Percentiles rank a stretch among this genome's conserved stretches.
Evolutionary conservation across 2,329 filamentous ascomycete genomes (phyloP).

Genomic region (Colletotrichum viniferum): DNA sequence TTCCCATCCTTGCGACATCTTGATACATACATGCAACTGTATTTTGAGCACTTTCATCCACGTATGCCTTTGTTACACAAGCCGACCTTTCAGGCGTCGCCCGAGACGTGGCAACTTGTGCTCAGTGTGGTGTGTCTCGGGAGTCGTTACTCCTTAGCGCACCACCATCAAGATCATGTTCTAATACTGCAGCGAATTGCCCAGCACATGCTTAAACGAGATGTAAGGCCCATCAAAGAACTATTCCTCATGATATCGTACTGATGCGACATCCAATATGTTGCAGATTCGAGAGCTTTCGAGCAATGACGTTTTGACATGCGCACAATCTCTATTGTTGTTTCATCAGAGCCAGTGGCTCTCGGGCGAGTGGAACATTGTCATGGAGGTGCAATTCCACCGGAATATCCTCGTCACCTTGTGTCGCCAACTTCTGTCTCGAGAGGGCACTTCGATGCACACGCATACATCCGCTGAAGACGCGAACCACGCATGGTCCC

Average conservation of each 20-base stretch:
- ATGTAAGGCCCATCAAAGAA: background rate
- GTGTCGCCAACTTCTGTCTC: background rate
- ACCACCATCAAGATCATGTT: background rate
- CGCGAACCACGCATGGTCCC: background rate
- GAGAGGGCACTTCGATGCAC: background rate
- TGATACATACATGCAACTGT: background rate
- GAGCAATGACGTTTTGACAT: background rate
- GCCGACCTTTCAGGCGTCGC: background rate
- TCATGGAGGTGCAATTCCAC: background rate
- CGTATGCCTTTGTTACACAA: background rate
- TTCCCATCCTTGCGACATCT: background rate
- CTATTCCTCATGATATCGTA: accelerated
- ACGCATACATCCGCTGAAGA: background rate
- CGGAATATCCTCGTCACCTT: background rate
- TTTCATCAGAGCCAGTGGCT: background rate
- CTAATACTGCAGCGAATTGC: background rate
- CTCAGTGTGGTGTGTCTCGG: background rate
- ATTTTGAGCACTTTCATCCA: background rate
- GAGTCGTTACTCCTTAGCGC: background rate
- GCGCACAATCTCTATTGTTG: background rate
- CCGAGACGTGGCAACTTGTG: background rate
- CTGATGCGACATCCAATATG: accelerated
- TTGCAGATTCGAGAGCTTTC: background rate
- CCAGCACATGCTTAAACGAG: background rate
- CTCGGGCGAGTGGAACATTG: background rate